Conservation (phyloP, 345 rosid species). For the Camelina neglecta region DNA sequence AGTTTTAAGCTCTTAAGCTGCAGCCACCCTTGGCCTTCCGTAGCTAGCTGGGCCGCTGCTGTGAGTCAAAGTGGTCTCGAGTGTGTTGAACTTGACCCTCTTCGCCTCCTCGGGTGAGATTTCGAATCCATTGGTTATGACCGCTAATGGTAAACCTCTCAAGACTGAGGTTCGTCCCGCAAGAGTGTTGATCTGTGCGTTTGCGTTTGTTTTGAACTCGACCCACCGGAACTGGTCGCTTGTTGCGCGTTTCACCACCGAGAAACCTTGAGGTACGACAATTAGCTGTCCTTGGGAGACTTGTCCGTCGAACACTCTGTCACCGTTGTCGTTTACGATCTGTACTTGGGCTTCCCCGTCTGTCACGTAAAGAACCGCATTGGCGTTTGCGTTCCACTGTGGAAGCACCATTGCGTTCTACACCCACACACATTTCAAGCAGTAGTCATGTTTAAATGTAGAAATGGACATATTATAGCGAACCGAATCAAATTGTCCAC, state of each 20-base stretch:
- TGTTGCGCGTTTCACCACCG: conserved; percentile 57
- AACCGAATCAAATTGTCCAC: neutral
- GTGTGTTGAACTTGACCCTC: conserved; percentile 39
- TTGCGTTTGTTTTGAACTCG: conserved; percentile 66
- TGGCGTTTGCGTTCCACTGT: conserved; percentile 69
- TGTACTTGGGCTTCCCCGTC: conserved; percentile 62
- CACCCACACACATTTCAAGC: conserved; percentile 18
- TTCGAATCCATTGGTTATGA: conserved; percentile 36
- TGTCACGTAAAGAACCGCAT: conserved; percentile 61
- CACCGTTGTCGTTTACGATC: conserved; percentile 64
- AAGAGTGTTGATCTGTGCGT: conserved; percentile 43
- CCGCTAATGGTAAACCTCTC: conserved; percentile 41
- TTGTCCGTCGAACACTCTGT: conserved; percentile 60
- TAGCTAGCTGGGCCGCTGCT: conserved; percentile 35
- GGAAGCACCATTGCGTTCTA: conserved; percentile 70
- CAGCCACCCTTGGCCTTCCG: conserved; percentile 31
- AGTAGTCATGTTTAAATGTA: conserved; percentile 25
- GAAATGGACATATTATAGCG: neutral
- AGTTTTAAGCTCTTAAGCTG: conserved; percentile 18
- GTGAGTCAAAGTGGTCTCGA: conserved; percentile 46
- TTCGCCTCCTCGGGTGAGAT: conserved; percentile 44
- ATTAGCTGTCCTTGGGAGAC: conserved; percentile 62
- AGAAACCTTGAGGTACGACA: conserved; percentile 66
- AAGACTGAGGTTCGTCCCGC: conserved; percentile 44
- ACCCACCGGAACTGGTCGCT: conserved; percentile 59